Evolutionary conservation across 2,329 filamentous ascomycete species (phyloP).

Genomic region (Apiospora rasikravindrae): DNA sequence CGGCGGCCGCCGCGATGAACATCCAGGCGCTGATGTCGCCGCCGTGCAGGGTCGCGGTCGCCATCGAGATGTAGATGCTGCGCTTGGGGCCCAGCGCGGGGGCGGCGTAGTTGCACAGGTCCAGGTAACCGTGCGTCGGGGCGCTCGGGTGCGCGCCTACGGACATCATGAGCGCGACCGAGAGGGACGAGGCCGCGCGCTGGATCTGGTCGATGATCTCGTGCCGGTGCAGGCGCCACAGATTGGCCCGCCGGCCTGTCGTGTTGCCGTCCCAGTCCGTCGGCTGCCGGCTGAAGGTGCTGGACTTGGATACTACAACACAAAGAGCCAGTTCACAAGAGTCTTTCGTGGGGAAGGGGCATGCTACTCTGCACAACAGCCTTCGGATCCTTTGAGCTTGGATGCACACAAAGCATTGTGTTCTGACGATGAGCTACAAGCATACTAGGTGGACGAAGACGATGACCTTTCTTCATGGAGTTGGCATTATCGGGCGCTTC

Average conservation of each 20-base stretch:
- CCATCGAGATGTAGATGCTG: neutral
- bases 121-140: neutral
- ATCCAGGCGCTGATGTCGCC: neutral
- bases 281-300: neutral
- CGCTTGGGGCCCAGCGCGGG: neutral
- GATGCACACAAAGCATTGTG: neutral
- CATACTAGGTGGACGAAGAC: neutral
- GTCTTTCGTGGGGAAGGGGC: neutral
- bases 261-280: neutral
- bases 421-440: neutral
- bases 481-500: neutral
- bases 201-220: neutral
- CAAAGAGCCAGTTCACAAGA: neutral
- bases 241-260: neutral
- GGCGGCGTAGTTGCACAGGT: neutral
- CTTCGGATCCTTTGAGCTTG: neutral
- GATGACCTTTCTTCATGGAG: neutral
- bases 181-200: neutral
- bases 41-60: neutral
- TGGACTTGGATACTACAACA: neutral
- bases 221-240: neutral
- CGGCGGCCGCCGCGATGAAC: neutral
- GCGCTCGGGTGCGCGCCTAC: neutral
- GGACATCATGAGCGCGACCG: neutral
- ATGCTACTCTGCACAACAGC: neutral